Evolutionary conservation across 2,329 filamentous ascomycete species (phyloP).

Genomic region (Colletotrichum lupini): DNA sequence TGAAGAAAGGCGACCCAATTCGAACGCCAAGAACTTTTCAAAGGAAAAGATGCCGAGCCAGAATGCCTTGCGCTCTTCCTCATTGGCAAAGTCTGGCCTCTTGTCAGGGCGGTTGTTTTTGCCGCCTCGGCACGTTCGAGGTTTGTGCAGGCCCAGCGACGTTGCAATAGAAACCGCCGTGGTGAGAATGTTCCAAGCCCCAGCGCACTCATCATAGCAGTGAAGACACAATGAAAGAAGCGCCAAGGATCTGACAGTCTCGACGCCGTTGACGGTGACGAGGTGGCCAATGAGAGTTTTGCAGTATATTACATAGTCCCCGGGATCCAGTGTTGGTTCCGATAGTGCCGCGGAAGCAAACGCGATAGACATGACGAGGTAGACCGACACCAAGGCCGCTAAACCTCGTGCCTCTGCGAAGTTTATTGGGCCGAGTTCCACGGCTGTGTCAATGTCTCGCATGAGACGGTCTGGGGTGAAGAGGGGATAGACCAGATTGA

Average conservation of each 20-base stretch:
- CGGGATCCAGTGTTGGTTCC: background rate
- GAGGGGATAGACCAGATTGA: conserved; percentile 19
- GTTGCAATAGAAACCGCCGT: conserved; percentile 40
- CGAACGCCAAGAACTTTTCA: conserved; percentile 25
- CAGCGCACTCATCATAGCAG: conserved; percentile 38
- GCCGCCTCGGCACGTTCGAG: background rate
- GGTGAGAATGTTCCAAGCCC: conserved; percentile 39
- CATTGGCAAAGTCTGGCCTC: background rate
- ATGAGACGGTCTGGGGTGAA: conserved; percentile 12
- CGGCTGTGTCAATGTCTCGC: conserved; percentile 12
- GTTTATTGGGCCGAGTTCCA: background rate
- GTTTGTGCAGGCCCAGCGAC: conserved; percentile 40
- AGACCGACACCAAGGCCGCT: conserved; percentile 4
- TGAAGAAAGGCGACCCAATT: conserved; percentile 24
- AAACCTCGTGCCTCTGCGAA: conserved; percentile 14
- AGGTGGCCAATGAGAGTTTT: conserved; percentile 39
- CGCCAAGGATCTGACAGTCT: conserved; percentile 38
- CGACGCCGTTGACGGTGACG: conserved; percentile 30
- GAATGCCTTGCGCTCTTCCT: conserved; percentile 13
- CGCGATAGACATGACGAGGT: conserved; percentile 17
- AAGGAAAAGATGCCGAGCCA: conserved; percentile 22
- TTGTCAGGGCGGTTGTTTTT: background rate
- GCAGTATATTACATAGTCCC: conserved; percentile 33
- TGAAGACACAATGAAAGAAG: conserved; percentile 36
- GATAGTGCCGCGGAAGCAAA: conserved; percentile 8